These are phyloP conservation scores for Pichia sp. DNA, from an alignment of 1,139 yeast genomes.

Conservation along the genomic window DNA sequence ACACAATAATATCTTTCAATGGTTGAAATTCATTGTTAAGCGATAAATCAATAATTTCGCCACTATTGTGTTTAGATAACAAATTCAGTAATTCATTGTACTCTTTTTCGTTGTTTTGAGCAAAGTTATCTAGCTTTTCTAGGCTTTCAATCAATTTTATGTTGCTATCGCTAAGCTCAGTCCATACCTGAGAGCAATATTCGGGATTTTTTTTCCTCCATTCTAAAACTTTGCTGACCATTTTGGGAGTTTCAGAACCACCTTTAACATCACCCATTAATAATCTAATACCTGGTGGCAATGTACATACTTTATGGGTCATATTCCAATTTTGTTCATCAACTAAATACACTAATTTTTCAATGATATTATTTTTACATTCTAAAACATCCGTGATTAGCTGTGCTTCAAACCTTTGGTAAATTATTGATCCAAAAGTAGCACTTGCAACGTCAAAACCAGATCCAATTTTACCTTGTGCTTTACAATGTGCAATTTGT, in stretches of 20 bases:
- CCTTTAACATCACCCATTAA: conserved; percentile 91
- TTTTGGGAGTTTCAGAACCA: conserved; percentile 90
- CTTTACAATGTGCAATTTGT: conserved; percentile 86
- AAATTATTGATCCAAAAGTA: conserved; percentile 79
- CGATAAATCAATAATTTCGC: conserved; percentile 3
- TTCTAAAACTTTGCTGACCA: conserved; percentile 65
- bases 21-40: neutral
- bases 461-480: conserved; percentile 92
- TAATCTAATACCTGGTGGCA: conserved; percentile 64
- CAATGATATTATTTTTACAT: conserved; percentile 19
- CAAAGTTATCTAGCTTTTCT: conserved; percentile 34
- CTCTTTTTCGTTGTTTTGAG: conserved; percentile 25
- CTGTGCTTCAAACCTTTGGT: conserved; percentile 61
- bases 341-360: conserved; percentile 35
- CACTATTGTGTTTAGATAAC: conserved; percentile 15
- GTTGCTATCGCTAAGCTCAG: conserved; percentile 52
- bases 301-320: conserved; percentile 43
- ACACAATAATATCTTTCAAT: conserved; percentile 27
- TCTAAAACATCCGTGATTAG: conserved; percentile 40
- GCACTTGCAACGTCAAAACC: conserved; percentile 98
- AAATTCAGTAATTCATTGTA: conserved; percentile 29
- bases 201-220: conserved; percentile 61
- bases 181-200: conserved; percentile 48
- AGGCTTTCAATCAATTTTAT: conserved; percentile 47
- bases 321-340: conserved; percentile 54